Percentiles rank a stretch among this genome's conserved stretches.
These are phyloP conservation scores for Ceratobasidium sp. DNA, from an alignment of 1,284 basidiomycete genomes.

Conservation along the genomic window DNA sequence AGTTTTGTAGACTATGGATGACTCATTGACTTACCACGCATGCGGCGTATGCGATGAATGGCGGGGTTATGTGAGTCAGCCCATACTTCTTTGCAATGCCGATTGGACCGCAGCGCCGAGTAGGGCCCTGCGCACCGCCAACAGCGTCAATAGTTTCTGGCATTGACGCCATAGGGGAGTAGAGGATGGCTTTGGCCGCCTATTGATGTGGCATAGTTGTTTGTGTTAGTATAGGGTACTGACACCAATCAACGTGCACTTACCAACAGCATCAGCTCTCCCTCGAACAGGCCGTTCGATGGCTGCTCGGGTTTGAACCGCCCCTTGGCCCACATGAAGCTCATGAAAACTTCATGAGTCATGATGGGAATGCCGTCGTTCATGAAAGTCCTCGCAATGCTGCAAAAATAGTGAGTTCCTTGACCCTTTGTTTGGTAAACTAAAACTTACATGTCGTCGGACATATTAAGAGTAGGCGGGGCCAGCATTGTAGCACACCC, in stretches of 20 bases:
- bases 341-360: neutral
- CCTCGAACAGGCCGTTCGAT: slow-evolving; percentile 6
- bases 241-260: neutral
- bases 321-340: slow-evolving; percentile 19
- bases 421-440: no score
- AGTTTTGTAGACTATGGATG: neutral
- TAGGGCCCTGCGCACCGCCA: slow-evolving; percentile 1
- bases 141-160: neutral
- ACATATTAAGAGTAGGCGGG: neutral
- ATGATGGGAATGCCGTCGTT: neutral
- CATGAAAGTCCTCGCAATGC: neutral
- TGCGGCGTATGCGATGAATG: slow-evolving; percentile 17
- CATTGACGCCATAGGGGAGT: neutral
- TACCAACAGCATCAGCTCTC: slow-evolving; percentile 5
- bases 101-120: slow-evolving; percentile 11
- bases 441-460: slow-evolving; percentile 3
- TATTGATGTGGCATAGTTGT: neutral
- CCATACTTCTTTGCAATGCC: slow-evolving; percentile 16
- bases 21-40: neutral
- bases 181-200: neutral
- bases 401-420: no score
- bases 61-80: neutral
- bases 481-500: neutral
- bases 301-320: neutral
- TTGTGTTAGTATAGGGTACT: slow-evolving; percentile 1